Evolutionary conservation across 2,329 filamentous ascomycete species (phyloP).

Genomic region (Botrytis elliptica): DNA sequence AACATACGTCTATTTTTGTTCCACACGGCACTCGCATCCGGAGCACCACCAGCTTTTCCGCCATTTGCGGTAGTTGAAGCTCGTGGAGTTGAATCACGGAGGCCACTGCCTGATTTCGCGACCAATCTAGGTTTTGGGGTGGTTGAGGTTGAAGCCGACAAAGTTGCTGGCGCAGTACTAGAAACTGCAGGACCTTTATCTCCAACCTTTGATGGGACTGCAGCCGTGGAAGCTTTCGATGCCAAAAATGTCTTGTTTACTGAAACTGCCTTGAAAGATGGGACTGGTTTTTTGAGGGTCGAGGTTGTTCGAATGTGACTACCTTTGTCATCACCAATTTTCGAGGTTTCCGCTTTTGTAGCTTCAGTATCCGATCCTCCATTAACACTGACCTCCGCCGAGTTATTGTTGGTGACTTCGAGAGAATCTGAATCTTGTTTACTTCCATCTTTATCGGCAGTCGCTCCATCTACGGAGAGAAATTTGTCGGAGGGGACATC

Average conservation of each 20-base stretch:
- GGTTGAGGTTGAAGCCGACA: conserved; percentile 43
- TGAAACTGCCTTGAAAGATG: conserved; percentile 80
- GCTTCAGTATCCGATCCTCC: conserved; percentile 76
- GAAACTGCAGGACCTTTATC: conserved; percentile 45
- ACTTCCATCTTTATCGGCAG: conserved; percentile 49
- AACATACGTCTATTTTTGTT: conserved; percentile 81
- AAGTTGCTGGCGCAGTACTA: conserved; percentile 39
- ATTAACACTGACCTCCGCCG: conserved; percentile 66
- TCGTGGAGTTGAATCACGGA: conserved; percentile 53
- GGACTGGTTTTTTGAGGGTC: conserved; percentile 64
- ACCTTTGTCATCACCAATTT: conserved; percentile 56
- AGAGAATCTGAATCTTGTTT: conserved; percentile 55
- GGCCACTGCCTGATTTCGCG: conserved; percentile 67
- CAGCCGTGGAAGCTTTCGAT: conserved; percentile 58
- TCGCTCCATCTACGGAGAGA: conserved; percentile 48
- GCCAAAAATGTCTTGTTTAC: conserved; percentile 81
- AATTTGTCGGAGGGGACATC: conserved; percentile 44
- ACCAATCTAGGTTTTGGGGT: conserved; percentile 69
- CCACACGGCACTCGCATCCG: conserved; percentile 76
- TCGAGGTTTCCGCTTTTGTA: conserved; percentile 55
- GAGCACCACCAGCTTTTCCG: conserved; percentile 58
- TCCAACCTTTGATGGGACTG: conserved; percentile 49
- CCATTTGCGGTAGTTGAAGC: conserved; percentile 49
- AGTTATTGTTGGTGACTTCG: conserved; percentile 60
- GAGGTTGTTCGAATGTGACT: conserved; percentile 58